Evolutionary conservation across 768 basidiomycete genomes (phyloP), one percentile per base, ranked within the genome.

Genomic region (Agrocybe chaxingu): DNA sequence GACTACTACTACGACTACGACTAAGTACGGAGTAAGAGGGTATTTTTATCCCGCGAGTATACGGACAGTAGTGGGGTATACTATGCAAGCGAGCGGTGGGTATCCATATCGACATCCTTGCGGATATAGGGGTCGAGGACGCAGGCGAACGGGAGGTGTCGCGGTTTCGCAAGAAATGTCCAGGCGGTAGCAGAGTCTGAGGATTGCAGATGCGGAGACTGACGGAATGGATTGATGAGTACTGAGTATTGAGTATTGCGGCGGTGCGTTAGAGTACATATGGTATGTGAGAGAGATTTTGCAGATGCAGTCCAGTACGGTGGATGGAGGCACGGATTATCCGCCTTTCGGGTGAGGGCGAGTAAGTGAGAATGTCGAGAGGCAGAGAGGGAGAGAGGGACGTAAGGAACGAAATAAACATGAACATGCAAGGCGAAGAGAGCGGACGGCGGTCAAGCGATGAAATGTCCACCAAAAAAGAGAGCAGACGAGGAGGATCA

Each of bases 181-280:
- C 32, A 19, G 40, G 39, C 19, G 36, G 46, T 24, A 24, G 24
- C 24, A 3, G 24, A 24, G 24, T 24, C 24, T 24, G 19, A 37
- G n/a, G 30, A 42, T 30, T 43, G 18, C 19, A 43, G 34, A 44
- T 42, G 13, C 16, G 30, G 33, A 52, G 16, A 32, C 12, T 18
- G 7, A 41, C 7, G 19, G 24, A 32, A 41, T 13, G 43, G 47
- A 46, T 16, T 47, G 35, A 12, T 24, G 41, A 45, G 24, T 12
- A 43, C 24, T 34, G 51, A 47, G 30, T 37, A 47, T 31, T 29
- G 31, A 42, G 39, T 16, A 33, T 54, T 54, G 54, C 54, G 38
- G 54, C 38, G 39, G 50, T 48, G 24, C 42, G 49, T 47, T 57
- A 59, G 55, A 59, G 53, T 59, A 59, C 58, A 59, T 59, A 59